Base-by-base conservation (phyloP, 2,329 filamentous ascomycete species). In the Aspergillus uvarum region DNA sequence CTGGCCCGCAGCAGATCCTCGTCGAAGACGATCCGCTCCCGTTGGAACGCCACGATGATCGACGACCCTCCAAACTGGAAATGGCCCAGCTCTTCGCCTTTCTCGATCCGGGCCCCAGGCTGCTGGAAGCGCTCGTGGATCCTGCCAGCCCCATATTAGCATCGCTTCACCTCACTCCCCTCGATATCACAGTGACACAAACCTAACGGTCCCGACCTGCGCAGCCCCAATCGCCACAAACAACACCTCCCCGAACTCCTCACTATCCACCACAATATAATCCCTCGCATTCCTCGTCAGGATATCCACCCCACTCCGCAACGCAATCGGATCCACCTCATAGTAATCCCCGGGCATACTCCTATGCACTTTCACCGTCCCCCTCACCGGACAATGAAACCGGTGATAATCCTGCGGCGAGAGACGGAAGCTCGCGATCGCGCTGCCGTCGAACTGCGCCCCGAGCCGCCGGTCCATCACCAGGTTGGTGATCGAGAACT, bases 371-470 rank as follows among this genome's bases (percentile, higher is more conserved):
- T 70, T 74, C 2, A 81, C 68, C 3, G 54, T 74, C 1, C 79
- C 79, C 0, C 67, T 68, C 3, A 81, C 76, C 3, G 79, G 79
- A 3, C 73, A 74, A 67, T 81, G 79, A 61, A 76, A 81, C 4
- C 79, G 72, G 63, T 81, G 79, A 60, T 81, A 81, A 63, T 81
- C 78, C 68, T 80, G 78, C 11, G 77, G 77, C 26, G 72, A 75
- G 2, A 81, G 66, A 4, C 76, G 71, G 58, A 79, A 79, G 57
- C 76, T 78, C 5, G 77, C 78, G 8, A 80, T 67, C 0, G 74
- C 67, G 0, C 72, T 76, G 16, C 74, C 68, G 5, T 66, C 65
- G 58, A 76, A 80, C 24, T 63, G 59, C n/a, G 65, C 59, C 5
- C 72, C 74, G 0, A 75, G 62, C 11, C 74, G 63, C 31, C 62